phyloP scores from a whole-genome alignment of 1,139 yeast species.

The Lodderomyces oxycetoniae region DNA sequence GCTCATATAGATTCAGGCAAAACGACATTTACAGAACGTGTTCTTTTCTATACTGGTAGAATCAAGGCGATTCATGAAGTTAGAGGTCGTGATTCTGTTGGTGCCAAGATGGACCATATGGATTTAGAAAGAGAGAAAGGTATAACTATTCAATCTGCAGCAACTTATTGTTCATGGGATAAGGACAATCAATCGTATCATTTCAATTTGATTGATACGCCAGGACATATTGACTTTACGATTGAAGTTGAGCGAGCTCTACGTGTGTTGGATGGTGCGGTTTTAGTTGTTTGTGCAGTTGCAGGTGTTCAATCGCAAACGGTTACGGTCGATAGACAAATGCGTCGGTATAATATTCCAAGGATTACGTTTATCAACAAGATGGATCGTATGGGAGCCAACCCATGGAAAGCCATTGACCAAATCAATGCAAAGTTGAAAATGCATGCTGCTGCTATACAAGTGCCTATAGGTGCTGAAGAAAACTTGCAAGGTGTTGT shows the following conservation, averaged over 20 bases:
- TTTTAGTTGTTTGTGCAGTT: slow-evolving; percentile 95
- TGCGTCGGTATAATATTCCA: slow-evolving; percentile 97
- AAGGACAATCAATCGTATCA: slow-evolving; percentile 67
- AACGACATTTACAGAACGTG: slow-evolving; percentile 94
- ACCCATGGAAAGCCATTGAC: slow-evolving; percentile 92
- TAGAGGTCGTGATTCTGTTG: slow-evolving; percentile 95
- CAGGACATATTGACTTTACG: slow-evolving; percentile 98
- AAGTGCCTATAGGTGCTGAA: slow-evolving; percentile 96
- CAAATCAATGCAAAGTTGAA: slow-evolving; percentile 82
- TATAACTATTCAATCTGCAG: slow-evolving; percentile 97
- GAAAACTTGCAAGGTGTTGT: slow-evolving; percentile 81
- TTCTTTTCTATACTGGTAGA: slow-evolving; percentile 91
- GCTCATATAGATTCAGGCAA: slow-evolving; percentile 88
- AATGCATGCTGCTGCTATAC: slow-evolving; percentile 96
- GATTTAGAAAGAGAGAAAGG: slow-evolving; percentile 96
- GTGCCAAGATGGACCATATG: slow-evolving; percentile 93
- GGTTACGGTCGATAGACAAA: slow-evolving; percentile 96
- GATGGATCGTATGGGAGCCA: slow-evolving; percentile 99
- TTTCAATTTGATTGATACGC: slow-evolving; percentile 93
- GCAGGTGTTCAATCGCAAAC: slow-evolving; percentile 98
- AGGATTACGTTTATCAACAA: slow-evolving; percentile 93
- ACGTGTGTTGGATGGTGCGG: slow-evolving; percentile 97
- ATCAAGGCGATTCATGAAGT: slow-evolving; percentile 98
- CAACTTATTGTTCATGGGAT: slow-evolving; percentile 96
- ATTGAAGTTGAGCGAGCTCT: slow-evolving; percentile 97